Conservation (phyloP, 1,284 basidiomycete species). For the Leccinum solheimii region DNA sequence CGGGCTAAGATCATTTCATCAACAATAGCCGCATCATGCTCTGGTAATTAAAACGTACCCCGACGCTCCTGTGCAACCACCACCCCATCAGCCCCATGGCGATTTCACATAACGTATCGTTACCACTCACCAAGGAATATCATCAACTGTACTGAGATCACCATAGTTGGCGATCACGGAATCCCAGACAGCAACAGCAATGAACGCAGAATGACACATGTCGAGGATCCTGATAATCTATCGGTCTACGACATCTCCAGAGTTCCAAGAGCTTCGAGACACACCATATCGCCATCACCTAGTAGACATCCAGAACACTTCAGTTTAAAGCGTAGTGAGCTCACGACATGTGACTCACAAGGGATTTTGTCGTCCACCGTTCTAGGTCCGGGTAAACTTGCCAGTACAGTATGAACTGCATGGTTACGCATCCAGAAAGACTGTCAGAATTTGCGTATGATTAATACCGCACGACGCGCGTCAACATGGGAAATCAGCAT, state of each 20-base stretch:
- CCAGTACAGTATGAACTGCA: constrained; percentile 31
- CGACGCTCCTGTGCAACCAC: constrained; percentile 22
- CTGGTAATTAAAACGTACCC: constrained; percentile 16
- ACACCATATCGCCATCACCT: constrained; percentile 27
- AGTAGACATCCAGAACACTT: not conserved
- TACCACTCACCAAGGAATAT: constrained; percentile 28
- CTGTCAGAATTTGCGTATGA: constrained; percentile 7
- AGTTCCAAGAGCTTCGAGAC: not conserved
- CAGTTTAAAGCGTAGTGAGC: not conserved
- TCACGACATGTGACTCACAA: constrained; percentile 15
- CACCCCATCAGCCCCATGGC: not conserved
- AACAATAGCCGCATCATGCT: not conserved
- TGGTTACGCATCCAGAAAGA: constrained; percentile 28
- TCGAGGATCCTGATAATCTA: constrained; percentile 21
- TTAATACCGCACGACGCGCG: not conserved
- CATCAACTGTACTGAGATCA: constrained; percentile 5
- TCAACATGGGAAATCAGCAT: not conserved
- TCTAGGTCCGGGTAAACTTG: constrained; percentile 15
- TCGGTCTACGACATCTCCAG: not conserved
- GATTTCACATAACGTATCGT: not conserved
- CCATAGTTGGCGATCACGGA: constrained; percentile 23
- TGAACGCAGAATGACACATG: constrained; percentile 23
- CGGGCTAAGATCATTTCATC: constrained; percentile 10
- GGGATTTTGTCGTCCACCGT: constrained; percentile 15
- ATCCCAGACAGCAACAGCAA: constrained; percentile 26